Conservation (phyloP, 441 rosid species). For the Macaranga tanarius region DNA sequence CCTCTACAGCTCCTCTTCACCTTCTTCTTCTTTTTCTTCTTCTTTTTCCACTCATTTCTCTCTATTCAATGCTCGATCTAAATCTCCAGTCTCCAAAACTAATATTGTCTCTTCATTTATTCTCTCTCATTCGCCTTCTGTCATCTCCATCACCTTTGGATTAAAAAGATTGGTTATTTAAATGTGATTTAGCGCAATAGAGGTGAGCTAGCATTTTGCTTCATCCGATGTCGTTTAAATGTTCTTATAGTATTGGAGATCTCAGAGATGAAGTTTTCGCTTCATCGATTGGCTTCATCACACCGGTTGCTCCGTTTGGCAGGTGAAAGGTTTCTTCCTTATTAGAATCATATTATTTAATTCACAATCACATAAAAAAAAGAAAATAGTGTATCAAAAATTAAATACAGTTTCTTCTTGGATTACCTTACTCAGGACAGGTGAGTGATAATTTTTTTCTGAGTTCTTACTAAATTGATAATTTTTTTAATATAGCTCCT, state of each 20-base stretch:
- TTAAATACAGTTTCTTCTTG: constrained; percentile 76
- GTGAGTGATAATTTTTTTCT: too few relatives aligned
- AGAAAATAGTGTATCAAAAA: neutral
- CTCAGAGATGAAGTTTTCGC: constrained; percentile 67
- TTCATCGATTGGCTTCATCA: constrained; percentile 89
- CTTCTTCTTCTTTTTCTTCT: too few relatives aligned
- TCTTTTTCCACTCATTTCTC: constrained; percentile 15
- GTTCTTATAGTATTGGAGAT: constrained; percentile 87
- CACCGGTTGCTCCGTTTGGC: constrained; percentile 92
- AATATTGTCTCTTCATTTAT: constrained; percentile 27
- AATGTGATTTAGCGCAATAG: constrained; percentile 34
- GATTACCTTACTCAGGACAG: constrained; percentile 98
- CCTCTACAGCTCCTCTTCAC: constrained; percentile 7
- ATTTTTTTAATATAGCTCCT: neutral
- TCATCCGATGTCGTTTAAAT: constrained; percentile 86
- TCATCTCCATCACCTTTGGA: too few relatives aligned
- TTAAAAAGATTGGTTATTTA: constrained; percentile 58
- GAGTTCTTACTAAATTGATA: too few relatives aligned
- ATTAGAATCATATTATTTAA: too few relatives aligned
- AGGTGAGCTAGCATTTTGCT: constrained; percentile 88
- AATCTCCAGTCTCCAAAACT: constrained; percentile 20
- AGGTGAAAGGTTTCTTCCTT: too few relatives aligned
- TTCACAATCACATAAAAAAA: neutral
- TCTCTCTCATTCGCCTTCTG: constrained; percentile 12
- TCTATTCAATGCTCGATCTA: constrained; percentile 19